A percentile compares a stretch with the other conserved stretches of the same genome.
Conservation (phyloP, 2,329 filamentous ascomycete species). For the Cercospora janseana region DNA sequence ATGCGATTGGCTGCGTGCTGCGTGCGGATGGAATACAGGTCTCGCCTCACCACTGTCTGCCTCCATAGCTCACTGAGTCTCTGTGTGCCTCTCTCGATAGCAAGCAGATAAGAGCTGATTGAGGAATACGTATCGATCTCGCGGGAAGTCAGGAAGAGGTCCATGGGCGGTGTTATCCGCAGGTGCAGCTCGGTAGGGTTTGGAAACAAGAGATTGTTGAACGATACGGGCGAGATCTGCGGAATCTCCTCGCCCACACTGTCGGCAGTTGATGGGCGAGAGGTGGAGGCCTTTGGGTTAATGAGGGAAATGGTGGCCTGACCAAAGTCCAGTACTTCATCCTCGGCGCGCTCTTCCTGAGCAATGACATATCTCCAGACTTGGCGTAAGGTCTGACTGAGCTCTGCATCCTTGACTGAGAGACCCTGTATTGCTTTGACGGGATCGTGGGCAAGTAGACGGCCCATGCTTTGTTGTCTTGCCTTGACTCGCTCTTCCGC, state of each 20-base stretch:
- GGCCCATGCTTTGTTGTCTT: slow-evolving; percentile 62
- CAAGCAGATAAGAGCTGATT: slow-evolving; percentile 84
- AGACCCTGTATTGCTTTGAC: slow-evolving; percentile 60
- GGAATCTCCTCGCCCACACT: slow-evolving; percentile 37
- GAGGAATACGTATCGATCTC: slow-evolving; percentile 78
- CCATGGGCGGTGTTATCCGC: slow-evolving; percentile 73
- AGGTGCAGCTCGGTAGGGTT: slow-evolving; percentile 69
- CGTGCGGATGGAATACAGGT: slow-evolving; percentile 56
- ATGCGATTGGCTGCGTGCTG: slow-evolving; percentile 62
- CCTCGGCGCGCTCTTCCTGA: slow-evolving; percentile 69
- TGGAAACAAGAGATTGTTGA: slow-evolving; percentile 79
- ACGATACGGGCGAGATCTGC: slow-evolving; percentile 54
- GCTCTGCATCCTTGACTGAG: slow-evolving; percentile 81
- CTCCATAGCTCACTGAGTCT: slow-evolving; percentile 85
- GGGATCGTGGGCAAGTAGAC: slow-evolving; percentile 51
- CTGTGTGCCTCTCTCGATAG: slow-evolving; percentile 80
- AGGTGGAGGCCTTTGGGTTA: slow-evolving; percentile 49
- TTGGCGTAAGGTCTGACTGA: slow-evolving; percentile 70
- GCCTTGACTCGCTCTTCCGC: slow-evolving; percentile 76
- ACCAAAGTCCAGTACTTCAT: slow-evolving; percentile 79
- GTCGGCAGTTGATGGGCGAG: slow-evolving; percentile 44
- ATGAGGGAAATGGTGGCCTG: slow-evolving; percentile 70
- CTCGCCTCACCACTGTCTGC: slow-evolving; percentile 71
- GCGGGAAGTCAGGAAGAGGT: slow-evolving; percentile 75
- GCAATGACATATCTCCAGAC: slow-evolving; percentile 79